Percentiles rank a stretch among this genome's conserved stretches.
These are phyloP conservation scores for Guadua angustifolia DNA, from an alignment of 176 grass and related monocot genomes.

Conservation along the genomic window DNA sequence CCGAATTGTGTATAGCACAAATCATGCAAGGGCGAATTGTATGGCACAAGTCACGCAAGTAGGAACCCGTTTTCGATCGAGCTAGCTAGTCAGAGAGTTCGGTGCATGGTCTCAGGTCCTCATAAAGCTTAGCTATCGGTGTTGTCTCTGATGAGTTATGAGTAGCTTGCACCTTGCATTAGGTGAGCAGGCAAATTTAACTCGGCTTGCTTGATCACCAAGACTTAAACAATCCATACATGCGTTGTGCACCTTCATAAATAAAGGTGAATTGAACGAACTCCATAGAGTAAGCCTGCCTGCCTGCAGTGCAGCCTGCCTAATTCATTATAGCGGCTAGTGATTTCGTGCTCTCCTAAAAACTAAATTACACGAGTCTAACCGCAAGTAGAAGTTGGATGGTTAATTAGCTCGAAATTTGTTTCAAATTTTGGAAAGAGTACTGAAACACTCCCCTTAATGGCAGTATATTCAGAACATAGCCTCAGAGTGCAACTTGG, in stretches of 20 bases:
- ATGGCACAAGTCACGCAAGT: too few relatives aligned
- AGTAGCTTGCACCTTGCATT: neutral
- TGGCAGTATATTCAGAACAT: neutral
- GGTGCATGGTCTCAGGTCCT: slow-evolving; percentile 28
- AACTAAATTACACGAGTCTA: too few relatives aligned
- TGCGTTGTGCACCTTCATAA: neutral
- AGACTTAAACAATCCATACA: neutral
- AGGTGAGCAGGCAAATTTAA: slow-evolving; percentile 28
- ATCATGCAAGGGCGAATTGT: neutral
- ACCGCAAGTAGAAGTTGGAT: too few relatives aligned
- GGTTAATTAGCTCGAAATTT: too few relatives aligned
- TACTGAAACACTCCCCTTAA: neutral
- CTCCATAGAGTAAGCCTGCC: neutral
- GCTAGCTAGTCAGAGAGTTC: slow-evolving; percentile 8
- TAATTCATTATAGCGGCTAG: neutral
- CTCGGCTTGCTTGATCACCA: neutral
- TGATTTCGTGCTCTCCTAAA: too few relatives aligned
- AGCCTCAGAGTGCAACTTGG: slow-evolving; percentile 17
- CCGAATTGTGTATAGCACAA: too few relatives aligned
- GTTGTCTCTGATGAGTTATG: neutral
- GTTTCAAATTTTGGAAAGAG: too few relatives aligned
- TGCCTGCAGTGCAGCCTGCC: too few relatives aligned
- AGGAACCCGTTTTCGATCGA: neutral
- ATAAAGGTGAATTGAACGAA: neutral
- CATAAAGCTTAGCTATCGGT: neutral